A percentile compares a stretch with the other conserved stretches of the same genome.
These are phyloP conservation scores for Astragalus membranaceus DNA, from an alignment of 306 rosid genomes.

Conservation along the genomic window DNA sequence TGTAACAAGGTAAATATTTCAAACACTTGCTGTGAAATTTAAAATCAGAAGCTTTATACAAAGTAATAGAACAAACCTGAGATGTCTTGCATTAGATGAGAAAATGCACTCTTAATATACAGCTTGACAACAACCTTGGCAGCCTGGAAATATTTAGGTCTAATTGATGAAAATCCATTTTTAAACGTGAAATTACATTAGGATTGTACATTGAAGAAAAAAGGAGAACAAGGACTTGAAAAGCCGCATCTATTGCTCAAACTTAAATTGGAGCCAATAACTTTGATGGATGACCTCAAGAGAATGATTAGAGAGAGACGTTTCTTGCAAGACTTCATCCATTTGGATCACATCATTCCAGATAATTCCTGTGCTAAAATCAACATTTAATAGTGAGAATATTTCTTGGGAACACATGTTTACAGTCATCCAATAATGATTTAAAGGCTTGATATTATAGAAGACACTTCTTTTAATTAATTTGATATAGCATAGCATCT, in stretches of 20 bases:
- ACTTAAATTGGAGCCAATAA: constrained; percentile 7
- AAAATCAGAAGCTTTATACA: neutral
- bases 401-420: neutral
- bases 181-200: neutral
- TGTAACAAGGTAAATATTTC: neutral
- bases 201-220: neutral
- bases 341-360: constrained; percentile 64
- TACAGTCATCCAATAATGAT: neutral
- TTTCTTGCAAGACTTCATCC: constrained; percentile 54
- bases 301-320: constrained; percentile 40
- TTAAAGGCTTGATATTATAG: neutral
- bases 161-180: neutral
- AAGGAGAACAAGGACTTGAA: neutral
- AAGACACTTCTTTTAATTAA: neutral
- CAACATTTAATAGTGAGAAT: neutral
- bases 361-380: constrained; percentile 44
- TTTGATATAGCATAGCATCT: neutral
- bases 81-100: constrained; percentile 47
- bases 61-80: constrained; percentile 44
- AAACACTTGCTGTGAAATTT: neutral
- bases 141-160: constrained; percentile 37
- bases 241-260: neutral
- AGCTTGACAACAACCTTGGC: constrained; percentile 45
- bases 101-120: constrained; percentile 41
- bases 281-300: constrained; percentile 44